These are phyloP conservation scores for Lagenidium sp. DNA, from an alignment of 352 stramenopile species.

Conservation along the genomic window DNA sequence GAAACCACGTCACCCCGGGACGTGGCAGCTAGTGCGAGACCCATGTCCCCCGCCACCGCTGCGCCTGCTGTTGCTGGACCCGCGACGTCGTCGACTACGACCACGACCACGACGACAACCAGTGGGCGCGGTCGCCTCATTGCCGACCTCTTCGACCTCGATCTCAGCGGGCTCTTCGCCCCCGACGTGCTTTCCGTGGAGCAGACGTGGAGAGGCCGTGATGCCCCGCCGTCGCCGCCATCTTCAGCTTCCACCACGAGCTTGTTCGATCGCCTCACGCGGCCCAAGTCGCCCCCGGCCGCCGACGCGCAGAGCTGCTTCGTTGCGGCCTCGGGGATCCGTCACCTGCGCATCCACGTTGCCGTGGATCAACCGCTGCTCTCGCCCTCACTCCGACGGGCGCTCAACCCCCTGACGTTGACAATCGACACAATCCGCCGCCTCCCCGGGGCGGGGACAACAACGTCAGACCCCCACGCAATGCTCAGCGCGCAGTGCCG, in stretches of 20 bases:
- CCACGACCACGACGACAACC: conserved; percentile 10
- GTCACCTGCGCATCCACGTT: conserved; percentile 39
- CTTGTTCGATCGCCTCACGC: no score
- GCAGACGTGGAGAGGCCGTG: conserved; percentile 30
- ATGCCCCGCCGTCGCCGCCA: neutral
- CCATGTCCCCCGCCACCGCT: conserved; percentile 1
- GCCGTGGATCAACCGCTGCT: conserved; percentile 41
- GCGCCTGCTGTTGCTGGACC: neutral
- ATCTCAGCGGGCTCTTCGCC: conserved; percentile 40
- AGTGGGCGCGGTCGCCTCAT: conserved; percentile 26
- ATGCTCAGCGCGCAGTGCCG: conserved; percentile 33
- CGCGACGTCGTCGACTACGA: neutral
- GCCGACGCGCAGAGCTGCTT: no score
- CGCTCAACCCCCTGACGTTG: conserved; percentile 63
- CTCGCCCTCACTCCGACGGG: conserved; percentile 18
- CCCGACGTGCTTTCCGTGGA: conserved; percentile 26
- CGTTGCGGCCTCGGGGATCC: conserved; percentile 19
- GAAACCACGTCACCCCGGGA: no score
- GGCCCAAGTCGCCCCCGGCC: no score
- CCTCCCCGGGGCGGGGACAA: conserved; percentile 35
- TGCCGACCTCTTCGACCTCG: conserved; percentile 44
- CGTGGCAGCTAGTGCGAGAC: neutral
- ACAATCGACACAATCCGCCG: conserved; percentile 27
- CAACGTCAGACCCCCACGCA: conserved; percentile 19
- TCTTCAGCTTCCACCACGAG: neutral